phyloP scores from a whole-genome alignment of 352 stramenopile species.

The Phytophthora fragariae region DNA sequence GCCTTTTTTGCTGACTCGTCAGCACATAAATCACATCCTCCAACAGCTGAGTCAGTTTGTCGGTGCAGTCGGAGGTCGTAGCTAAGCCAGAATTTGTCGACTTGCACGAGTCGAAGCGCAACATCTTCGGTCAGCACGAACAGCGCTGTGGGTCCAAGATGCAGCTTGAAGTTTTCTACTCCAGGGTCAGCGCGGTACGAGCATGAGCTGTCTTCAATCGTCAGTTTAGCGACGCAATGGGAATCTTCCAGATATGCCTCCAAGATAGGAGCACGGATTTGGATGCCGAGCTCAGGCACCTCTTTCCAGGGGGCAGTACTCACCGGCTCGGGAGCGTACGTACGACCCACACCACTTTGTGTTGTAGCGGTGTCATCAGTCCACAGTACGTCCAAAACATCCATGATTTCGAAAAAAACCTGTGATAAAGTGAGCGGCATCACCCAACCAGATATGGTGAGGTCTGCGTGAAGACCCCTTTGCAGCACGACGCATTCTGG shows the following conservation, averaged over 20 bases:
- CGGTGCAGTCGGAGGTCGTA: constrained; percentile 78
- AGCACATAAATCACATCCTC: constrained; percentile 66
- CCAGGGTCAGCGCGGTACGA: constrained; percentile 67
- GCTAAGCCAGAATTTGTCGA: constrained; percentile 80
- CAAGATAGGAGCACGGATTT: constrained; percentile 82
- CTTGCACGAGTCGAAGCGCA: constrained; percentile 83
- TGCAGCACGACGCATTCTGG: constrained; percentile 66
- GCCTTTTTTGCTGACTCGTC: constrained; percentile 67
- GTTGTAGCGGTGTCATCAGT: constrained; percentile 28
- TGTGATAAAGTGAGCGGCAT: constrained; percentile 77
- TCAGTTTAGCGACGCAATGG: constrained; percentile 88
- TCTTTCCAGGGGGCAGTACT: constrained; percentile 54
- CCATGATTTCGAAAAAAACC: constrained; percentile 78
- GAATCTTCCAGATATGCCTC: constrained; percentile 90
- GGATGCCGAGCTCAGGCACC: constrained; percentile 70
- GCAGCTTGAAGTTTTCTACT: constrained; percentile 73
- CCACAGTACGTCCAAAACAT: constrained; percentile 79
- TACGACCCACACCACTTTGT: constrained; percentile 21
- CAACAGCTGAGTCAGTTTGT: constrained; percentile 41
- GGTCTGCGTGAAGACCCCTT: constrained; percentile 63
- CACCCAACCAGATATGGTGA: constrained; percentile 82
- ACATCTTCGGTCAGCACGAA: constrained; percentile 90
- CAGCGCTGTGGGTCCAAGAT: constrained; percentile 79
- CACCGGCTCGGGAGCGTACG: constrained; percentile 21
- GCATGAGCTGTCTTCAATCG: constrained; percentile 81